Evolutionary conservation across 2,329 filamentous ascomycete genomes (phyloP).

Genomic region (Rhynchosporium graminicola): DNA sequence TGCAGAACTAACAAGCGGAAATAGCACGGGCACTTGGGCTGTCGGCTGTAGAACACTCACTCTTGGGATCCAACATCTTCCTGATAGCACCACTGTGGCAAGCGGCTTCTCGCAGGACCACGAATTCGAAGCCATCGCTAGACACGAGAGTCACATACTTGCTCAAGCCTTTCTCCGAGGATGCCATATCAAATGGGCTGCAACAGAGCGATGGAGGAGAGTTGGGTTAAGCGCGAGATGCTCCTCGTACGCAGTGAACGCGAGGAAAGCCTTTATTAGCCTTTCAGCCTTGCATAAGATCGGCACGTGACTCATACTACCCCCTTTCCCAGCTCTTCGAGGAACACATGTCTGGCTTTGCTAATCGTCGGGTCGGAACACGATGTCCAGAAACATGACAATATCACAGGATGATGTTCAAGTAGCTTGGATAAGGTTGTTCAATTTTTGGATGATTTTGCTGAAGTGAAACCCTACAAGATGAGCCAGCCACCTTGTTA

Average conservation of each 20-base stretch:
- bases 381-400: too few relatives aligned
- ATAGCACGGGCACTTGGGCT: neutral
- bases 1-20: neutral
- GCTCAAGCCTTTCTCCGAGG: slow-evolving; percentile 40
- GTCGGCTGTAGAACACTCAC: slow-evolving; percentile 44
- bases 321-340: too few relatives aligned
- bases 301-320: neutral
- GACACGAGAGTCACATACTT: slow-evolving; percentile 80
- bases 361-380: too few relatives aligned
- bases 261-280: slow-evolving; percentile 1
- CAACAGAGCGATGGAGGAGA: neutral
- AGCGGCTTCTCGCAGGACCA: slow-evolving; percentile 70
- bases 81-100: slow-evolving; percentile 71
- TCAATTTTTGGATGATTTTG: too few relatives aligned
- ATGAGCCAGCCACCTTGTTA: too few relatives aligned
- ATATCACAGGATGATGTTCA: too few relatives aligned
- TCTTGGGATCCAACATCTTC: slow-evolving; percentile 71
- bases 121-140: slow-evolving; percentile 74
- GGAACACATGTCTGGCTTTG: too few relatives aligned
- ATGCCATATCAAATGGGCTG: slow-evolving; percentile 6
- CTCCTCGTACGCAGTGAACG: neutral
- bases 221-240: neutral
- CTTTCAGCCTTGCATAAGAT: neutral
- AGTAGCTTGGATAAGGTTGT: too few relatives aligned
- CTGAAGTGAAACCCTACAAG: too few relatives aligned